Evolutionary conservation across 1,284 basidiomycete genomes (phyloP).

Genomic region (Polyporus tsugae): DNA sequence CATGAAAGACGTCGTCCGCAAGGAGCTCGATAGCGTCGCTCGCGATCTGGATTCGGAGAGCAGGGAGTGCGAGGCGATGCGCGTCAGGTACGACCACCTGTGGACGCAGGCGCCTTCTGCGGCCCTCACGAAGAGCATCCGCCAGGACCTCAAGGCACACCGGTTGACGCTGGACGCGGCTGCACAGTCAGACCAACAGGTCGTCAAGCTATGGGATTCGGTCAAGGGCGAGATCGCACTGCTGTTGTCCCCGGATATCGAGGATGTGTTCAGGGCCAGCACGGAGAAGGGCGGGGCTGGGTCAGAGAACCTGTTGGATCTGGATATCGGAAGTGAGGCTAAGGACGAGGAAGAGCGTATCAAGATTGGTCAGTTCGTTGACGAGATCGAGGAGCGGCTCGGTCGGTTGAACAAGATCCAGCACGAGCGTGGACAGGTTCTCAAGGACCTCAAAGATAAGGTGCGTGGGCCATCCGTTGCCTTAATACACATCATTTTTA

Average conservation of each 20-base stretch:
- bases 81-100: constrained; percentile 87
- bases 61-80: constrained; percentile 83
- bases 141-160: constrained; percentile 87
- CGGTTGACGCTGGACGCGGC: constrained; percentile 82
- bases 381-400: constrained; percentile 82
- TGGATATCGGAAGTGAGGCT: constrained; percentile 69
- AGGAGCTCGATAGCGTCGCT: constrained; percentile 67
- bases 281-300: constrained; percentile 53
- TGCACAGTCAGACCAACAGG: constrained; percentile 80
- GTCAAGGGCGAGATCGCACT: constrained; percentile 75
- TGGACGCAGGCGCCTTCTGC: constrained; percentile 94
- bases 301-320: constrained; percentile 69
- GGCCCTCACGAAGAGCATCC: constrained; percentile 72
- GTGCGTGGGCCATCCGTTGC: constrained; percentile 45
- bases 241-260: constrained; percentile 72
- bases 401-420: constrained; percentile 83
- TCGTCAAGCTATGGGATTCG: constrained; percentile 78
- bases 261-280: constrained; percentile 75
- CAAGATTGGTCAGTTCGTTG: constrained; percentile 73
- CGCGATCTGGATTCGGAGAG: constrained; percentile 81
- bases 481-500: not conserved
- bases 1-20: constrained; percentile 68
- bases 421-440: constrained; percentile 84
- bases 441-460: constrained; percentile 96
- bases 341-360: constrained; percentile 74